Base-by-base conservation (phyloP, 352 stramenopile genomes). In the Blastocystis sp. region DNA sequence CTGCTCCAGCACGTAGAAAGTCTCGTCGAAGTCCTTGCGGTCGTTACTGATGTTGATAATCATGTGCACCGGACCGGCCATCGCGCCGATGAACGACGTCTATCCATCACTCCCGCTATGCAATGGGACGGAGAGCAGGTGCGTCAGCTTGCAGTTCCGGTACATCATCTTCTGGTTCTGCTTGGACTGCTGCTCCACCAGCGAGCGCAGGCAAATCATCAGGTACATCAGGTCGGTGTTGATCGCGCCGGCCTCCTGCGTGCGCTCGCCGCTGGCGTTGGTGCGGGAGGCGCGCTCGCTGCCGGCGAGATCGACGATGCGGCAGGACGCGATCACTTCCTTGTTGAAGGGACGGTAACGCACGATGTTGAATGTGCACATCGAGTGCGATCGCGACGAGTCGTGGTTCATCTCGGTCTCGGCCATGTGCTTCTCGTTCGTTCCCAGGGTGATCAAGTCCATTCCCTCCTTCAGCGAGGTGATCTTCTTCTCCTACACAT, bases 231-330 rank as follows among this genome's bases (percentile, higher is more conserved):
- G 48, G 43, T 81, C 71, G 0, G 71, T 66, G 60, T 81, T 81
- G 60, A 81, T 81, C 21, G 43, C 40, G 5, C 71, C 71, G 38
- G 71, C 71, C 23, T 81, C 71, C 45, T 45, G 40, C 5, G 40
- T 81, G 11, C 71, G 71, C 19, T 81, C 71, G 2, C 71, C 71
- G 38, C 48, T 65, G 5, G 53, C 71, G 76, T 93, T 92, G 0
- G 92, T 94, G 52, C 91, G 87, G 4, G 91, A 94, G 17, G 91
- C 90, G n/a, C 93, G 92, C 80, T 95, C 93, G 66, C 92, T 94
- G 4, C 93, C 93, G 48, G 93, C 93, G 45, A 95, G 89, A 89
- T 95, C 93, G 9, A 94, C 92, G 2, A 95, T 81, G 38, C 71
- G 71, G 45, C 71, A 81, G 21, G 71, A 53, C 28, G 71, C 71